Conservation (phyloP, 2,329 filamentous ascomycete species). For the Arthrobotrys musiformis region DNA sequence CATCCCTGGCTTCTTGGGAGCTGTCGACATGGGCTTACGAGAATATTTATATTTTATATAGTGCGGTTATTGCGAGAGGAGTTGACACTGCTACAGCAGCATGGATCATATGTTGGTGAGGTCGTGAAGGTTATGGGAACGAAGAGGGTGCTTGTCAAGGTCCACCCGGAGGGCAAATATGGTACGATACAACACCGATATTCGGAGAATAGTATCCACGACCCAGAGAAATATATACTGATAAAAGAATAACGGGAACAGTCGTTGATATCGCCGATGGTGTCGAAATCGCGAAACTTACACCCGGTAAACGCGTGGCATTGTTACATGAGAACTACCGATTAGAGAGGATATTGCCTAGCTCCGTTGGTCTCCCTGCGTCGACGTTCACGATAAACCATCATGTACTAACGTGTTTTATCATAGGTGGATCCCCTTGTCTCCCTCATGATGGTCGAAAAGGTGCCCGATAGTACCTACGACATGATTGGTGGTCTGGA, state of each 20-base stretch:
- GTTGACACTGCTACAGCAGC: conserved; percentile 93
- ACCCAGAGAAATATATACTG: not conserved
- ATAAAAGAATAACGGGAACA: conserved; percentile 62
- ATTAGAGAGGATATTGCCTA: conserved; percentile 97
- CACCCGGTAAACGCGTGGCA: conserved; percentile 95
- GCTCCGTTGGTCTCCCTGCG: conserved; percentile 70
- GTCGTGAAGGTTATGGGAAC: conserved; percentile 99
- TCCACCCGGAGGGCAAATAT: conserved; percentile 99
- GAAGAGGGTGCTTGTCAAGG: conserved; percentile 98
- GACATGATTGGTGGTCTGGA: conserved; percentile 99
- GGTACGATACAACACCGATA: conserved; percentile 70
- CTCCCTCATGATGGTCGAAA: conserved; percentile 99
- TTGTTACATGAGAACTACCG: conserved; percentile 98
- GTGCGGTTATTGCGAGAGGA: conserved; percentile 95
- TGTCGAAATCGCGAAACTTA: conserved; percentile 95
- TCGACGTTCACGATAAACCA: not conserved
- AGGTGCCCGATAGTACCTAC: conserved; percentile 99
- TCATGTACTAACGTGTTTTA: not conserved
- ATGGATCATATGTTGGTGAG: conserved; percentile 96
- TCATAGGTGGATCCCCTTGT: conserved; percentile 83
- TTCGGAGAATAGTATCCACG: not conserved
- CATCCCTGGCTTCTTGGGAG: not conserved
- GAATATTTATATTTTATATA: conserved; percentile 55
- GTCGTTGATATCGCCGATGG: conserved; percentile 95
- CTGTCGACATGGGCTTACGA: conserved; percentile 56